Base-by-base conservation (phyloP, 148 eudicot species). In the Rhododendron henanense region DNA sequence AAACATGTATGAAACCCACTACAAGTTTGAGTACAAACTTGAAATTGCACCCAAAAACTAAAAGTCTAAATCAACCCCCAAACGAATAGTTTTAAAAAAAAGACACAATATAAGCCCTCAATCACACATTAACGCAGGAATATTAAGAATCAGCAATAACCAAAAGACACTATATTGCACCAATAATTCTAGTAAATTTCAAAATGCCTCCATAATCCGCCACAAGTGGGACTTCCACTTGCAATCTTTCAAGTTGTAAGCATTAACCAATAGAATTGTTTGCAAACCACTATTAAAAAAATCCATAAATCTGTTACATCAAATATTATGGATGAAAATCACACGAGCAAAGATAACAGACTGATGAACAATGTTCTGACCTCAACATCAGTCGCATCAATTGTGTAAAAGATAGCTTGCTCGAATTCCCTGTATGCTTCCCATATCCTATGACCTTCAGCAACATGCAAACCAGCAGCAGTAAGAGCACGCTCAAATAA, bases 401-500 rank as follows among this genome's bases (percentile, higher is more conserved):
- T 86, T 19, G 91, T 91, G 71, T 87, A 88, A 44, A 91, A 84
- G 81, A 94, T 59, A 84, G 94, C 94, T 87, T 86, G 94, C 87
- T 97, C 99, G 86, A 95, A 97, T 80, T 93, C 94, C 87, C 91
- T 88, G 90, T 95, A 97, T n/a, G 91, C 88, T 88, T 93, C 98
- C 98, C 98, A 97, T 87, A 97, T 91, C 88, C 91, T 92, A 86
- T 88, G 87, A 83, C 99, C 98, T 91, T 92, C 96, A 85, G 90
- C 33, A 89, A 97, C 91, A 91, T 97, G 99, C 90, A 95, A 89
- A 82, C 98, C 99, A 88, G 89, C 94, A 83, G 95, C 96, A 83
- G 95, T 92, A 78, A 95, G 90, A 83, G 98, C 98, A 88, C 95
- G 98, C 94, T 95, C 99, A 89, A 97, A 95, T 41, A 97, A 90